phyloP scores from a whole-genome alignment of 2,329 filamentous ascomycete species.

The Cladophialophora yegresii region DNA sequence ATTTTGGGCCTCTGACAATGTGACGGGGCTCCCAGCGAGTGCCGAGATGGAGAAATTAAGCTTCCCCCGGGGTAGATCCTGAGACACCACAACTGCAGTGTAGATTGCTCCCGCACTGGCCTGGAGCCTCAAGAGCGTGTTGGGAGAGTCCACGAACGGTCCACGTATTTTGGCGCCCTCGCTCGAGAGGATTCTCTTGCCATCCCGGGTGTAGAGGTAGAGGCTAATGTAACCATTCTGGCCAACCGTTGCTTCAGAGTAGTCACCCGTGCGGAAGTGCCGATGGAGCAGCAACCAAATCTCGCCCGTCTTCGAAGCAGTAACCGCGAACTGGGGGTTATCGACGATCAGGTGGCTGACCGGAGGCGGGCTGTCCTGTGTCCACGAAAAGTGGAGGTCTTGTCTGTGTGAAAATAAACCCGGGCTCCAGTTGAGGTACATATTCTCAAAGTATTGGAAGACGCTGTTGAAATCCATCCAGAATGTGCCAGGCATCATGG shows the following conservation, averaged over 20 bases:
- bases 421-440: slow-evolving; percentile 98
- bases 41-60: slow-evolving; percentile 88
- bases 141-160: slow-evolving; percentile 91
- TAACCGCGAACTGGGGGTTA: slow-evolving; percentile 63
- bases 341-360: slow-evolving; percentile 51
- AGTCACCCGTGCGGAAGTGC: slow-evolving; percentile 74
- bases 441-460: slow-evolving; percentile 87
- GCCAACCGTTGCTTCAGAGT: slow-evolving; percentile 52
- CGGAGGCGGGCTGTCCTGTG: slow-evolving; percentile 50
- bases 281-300: slow-evolving; percentile 85
- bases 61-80: slow-evolving; percentile 69
- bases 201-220: slow-evolving; percentile 72
- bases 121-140: slow-evolving; percentile 78
- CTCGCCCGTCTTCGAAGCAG: slow-evolving; percentile 57
- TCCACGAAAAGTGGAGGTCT: slow-evolving; percentile 89
- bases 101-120: slow-evolving; percentile 55
- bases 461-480: slow-evolving; percentile 92
- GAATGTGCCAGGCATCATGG: slow-evolving; percentile 68
- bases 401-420: slow-evolving; percentile 76
- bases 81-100: slow-evolving; percentile 73
- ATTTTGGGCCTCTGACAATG: slow-evolving; percentile 63
- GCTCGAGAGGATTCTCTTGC: slow-evolving; percentile 71
- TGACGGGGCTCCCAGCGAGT: slow-evolving; percentile 68
- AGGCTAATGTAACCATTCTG: slow-evolving; percentile 83
- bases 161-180: slow-evolving; percentile 72